Evolutionary conservation across 345 rosid species (phyloP), one percentile per base, ranked within the genome.

Genomic region (Stellera chamaejasme): DNA sequence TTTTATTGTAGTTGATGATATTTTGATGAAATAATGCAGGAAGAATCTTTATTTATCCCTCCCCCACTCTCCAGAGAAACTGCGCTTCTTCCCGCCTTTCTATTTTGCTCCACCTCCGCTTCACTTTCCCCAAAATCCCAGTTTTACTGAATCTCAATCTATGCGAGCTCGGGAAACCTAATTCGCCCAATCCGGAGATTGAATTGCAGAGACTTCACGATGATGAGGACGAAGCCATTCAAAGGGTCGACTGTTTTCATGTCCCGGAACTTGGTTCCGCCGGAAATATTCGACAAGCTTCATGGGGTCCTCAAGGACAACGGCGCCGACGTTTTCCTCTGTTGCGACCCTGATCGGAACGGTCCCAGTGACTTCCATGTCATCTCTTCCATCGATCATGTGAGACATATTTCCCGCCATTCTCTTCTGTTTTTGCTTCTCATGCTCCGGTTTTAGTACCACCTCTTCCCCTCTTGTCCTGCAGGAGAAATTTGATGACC

Each of bases 401-500:
- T 89, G 27, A 45, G 63, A 26, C 57, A 3, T 11, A 14, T 23
- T 62, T 47, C 56, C 58, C 42, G 10, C 68, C 57, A 11, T 57
- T 75, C 68, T 55, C 25, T 39, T 41, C 27, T 54, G 52, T 13
- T 1, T 43, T 13, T 15, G 2, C 23, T 19, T 2, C 14, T 6
- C n/a, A 7, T 59, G 28, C 13, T 2, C 23, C 6, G 4, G 2
- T 43, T 14, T 12, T 14, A 23, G 58, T 52, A 36, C 13, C 47
- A 11, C 50, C 10, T 13, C 1, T 0, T 55, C 26, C 53, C 53
- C 13, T 2, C 43, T 66, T 59, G 7, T 39, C 60, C 70, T 62
- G 57, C 83, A 89, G 99, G 99, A 93, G 83, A 93, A 89, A 65
- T 87, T 89, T 48, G 79, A 77, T 69, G 87, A 78, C 76, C 96